Evolutionary conservation across 2,329 filamentous ascomycete genomes (phyloP), one percentile per base, ranked within the genome.

Genomic region (Pyricularia sp.): DNA sequence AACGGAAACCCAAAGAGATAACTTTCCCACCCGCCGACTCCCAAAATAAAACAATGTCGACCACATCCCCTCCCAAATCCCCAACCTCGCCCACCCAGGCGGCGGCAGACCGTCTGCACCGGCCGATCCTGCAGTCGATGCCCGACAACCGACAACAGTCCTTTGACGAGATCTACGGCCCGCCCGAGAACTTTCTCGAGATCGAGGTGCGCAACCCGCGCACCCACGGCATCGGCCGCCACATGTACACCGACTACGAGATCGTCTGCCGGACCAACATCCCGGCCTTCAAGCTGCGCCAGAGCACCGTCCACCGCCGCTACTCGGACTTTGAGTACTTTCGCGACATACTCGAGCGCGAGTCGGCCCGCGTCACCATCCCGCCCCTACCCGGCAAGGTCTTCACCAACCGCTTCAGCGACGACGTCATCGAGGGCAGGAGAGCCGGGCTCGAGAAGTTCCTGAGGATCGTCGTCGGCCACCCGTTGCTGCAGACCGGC

Each of bases 291-390:
- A 98, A 98, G 84, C 89, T 97, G 75, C 93, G 94, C 73, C 88
- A 92, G 78, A 93, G 90, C 72, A 88, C 89, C 74, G 95, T 99
- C 71, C 93, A 94, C 74, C 90, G 95, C 71, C 92, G 95, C 68
- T 99, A 99, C 84, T 95, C 91, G 69, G 95, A 99, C 80, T 99
- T 99, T 79, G 95, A 99, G 82, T 94, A 97, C 82, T 99, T 99
- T 80, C 92, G 95, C 77, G 95, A 99, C 80, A 97, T 98, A 72
- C 88, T 99, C 70, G 95, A 99, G 86, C 90, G 95, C 74, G 95
- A 99, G 82, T 92, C 88, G 75, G 94, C 94, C 70, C 88, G 94
- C 72, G 95, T 99, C 70, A 97, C 93, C 26, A 99, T 99, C 76
- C 95, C 95, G 0, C 94, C 95, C 5, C 83, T 99, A 72, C 95